phyloP scores from a whole-genome alignment of 495 filamentous ascomycete genomes.

The Penicillium argentinense region DNA sequence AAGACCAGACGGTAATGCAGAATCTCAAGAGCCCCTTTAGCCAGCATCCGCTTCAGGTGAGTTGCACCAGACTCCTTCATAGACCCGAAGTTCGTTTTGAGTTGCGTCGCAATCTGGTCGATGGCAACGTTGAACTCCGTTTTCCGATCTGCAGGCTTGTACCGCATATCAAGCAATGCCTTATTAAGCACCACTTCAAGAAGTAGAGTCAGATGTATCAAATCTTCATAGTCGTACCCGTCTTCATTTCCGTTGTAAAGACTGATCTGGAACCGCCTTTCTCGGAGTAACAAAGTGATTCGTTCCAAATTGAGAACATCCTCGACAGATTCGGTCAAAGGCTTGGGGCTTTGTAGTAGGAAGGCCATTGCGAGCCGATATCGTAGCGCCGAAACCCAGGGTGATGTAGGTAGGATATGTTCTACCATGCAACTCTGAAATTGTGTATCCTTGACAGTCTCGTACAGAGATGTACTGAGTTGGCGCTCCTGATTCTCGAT shows the following conservation, averaged over 20 bases:
- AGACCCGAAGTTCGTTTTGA: conserved; percentile 65
- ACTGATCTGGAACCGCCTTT: conserved; percentile 49
- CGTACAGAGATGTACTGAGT: conserved; percentile 53
- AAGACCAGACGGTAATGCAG: conserved; percentile 70
- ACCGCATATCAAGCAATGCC: conserved; percentile 40
- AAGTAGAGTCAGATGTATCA: conserved; percentile 62
- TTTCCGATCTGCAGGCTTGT: conserved; percentile 36
- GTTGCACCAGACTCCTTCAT: conserved; percentile 76
- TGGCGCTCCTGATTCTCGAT: conserved; percentile 46
- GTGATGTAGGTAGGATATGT: conserved; percentile 53
- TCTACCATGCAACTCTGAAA: conserved; percentile 62
- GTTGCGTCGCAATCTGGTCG: conserved; percentile 59
- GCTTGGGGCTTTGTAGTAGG: conserved; percentile 53
- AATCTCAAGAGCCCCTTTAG: conserved; percentile 69
- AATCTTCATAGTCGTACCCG: conserved; percentile 64
- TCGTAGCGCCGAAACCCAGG: conserved; percentile 60
- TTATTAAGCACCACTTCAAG: conserved; percentile 74
- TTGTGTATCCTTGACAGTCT: conserved; percentile 46
- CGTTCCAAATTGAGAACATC: conserved; percentile 49
- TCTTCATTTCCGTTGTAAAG: conserved; percentile 22
- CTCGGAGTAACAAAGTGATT: conserved; percentile 49
- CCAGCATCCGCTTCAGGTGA: conserved; percentile 68
- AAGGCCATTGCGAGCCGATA: conserved; percentile 73
- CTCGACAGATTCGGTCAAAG: conserved; percentile 44
- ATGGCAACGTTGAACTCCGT: conserved; percentile 65